Evolutionary conservation across 1,139 yeast species (phyloP).

Genomic region (Taphrina flavorubra): DNA sequence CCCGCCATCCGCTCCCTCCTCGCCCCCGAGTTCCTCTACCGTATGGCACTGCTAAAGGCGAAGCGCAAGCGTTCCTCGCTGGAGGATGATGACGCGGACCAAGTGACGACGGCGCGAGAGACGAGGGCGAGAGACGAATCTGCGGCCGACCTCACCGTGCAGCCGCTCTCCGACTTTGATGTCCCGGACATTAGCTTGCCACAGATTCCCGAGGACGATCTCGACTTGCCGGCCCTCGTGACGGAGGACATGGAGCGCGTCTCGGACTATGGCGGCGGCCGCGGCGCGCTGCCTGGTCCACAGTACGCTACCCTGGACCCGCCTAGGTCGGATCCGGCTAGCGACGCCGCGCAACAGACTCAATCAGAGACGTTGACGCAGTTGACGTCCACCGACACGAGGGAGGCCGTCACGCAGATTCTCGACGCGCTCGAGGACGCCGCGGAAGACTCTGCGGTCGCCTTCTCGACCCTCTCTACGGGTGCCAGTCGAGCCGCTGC

Average conservation of each 20-base stretch:
- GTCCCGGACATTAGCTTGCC: slow-evolving; percentile 34
- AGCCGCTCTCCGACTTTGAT: slow-evolving; percentile 20
- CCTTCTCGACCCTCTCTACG: slow-evolving; percentile 30
- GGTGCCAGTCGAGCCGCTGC: slow-evolving; percentile 59
- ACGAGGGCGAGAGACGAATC: slow-evolving; percentile 14
- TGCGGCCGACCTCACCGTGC: neutral
- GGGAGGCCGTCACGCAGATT: slow-evolving; percentile 16
- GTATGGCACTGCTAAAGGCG: slow-evolving; percentile 16
- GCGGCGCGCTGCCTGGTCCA: slow-evolving; percentile 8
- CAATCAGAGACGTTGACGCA: slow-evolving; percentile 8
- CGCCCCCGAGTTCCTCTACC: slow-evolving; percentile 27
- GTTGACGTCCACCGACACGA: slow-evolving; percentile 18
- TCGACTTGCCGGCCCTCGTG: slow-evolving; percentile 9
- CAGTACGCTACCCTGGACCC: slow-evolving; percentile 30
- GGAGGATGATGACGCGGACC: slow-evolving; percentile 18
- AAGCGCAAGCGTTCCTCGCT: slow-evolving; percentile 11
- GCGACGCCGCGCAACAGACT: neutral
- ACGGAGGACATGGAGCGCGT: slow-evolving; percentile 15
- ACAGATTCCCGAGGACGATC: slow-evolving; percentile 25
- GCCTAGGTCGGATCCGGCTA: slow-evolving; percentile 7
- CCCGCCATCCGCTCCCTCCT: slow-evolving; percentile 25
- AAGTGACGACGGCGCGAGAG: neutral
- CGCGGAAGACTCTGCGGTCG: neutral
- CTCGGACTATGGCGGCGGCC: neutral
- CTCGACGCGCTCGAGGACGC: slow-evolving; percentile 10